Conservation (phyloP, 2,329 filamentous ascomycete species). For the Diplodia seriata region DNA sequence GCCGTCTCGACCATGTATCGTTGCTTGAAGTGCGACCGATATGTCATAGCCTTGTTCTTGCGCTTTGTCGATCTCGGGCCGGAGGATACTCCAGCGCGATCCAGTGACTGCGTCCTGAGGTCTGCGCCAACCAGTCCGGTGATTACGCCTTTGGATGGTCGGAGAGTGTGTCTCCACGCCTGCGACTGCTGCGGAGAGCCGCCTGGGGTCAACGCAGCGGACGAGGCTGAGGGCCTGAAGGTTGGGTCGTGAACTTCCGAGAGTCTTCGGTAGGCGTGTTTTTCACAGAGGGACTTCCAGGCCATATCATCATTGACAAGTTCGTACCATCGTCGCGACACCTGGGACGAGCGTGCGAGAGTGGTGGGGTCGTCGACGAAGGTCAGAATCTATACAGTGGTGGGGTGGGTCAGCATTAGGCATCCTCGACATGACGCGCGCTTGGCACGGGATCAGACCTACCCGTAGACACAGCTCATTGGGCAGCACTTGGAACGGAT, state of each 20-base stretch:
- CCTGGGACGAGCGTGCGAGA: conserved; percentile 89
- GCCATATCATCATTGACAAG: conserved; percentile 95
- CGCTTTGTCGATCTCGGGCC: conserved; percentile 45
- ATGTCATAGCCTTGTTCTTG: conserved; percentile 75
- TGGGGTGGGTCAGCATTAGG: conserved; percentile 31
- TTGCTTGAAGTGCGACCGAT: conserved; percentile 97
- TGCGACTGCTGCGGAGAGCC: conserved; percentile 31
- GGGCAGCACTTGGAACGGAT: conserved; percentile 89
- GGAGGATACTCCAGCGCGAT: conserved; percentile 48
- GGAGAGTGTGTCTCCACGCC: conserved; percentile 11
- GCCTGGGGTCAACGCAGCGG: conserved; percentile 33
- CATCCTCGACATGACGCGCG: conserved; percentile 11
- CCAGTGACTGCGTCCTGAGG: conserved; percentile 63
- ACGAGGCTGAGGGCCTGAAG: conserved; percentile 1
- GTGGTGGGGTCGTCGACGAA: conserved; percentile 98
- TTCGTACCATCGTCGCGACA: conserved; percentile 94
- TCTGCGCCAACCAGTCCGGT: conserved; percentile 56
- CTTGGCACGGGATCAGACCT: conserved; percentile 48
- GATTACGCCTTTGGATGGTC: conserved; percentile 16
- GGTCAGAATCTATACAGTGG: conserved; percentile 75
- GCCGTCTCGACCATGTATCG: conserved; percentile 96
- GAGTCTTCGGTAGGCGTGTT: conserved; percentile 80
- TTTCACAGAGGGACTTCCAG: conserved; percentile 96
- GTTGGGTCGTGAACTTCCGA: conserved; percentile 49
- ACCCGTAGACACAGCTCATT: conserved; percentile 92